Evolutionary conservation across 768 basidiomycete genomes (phyloP).

Genomic region (Podaxis sp.): DNA sequence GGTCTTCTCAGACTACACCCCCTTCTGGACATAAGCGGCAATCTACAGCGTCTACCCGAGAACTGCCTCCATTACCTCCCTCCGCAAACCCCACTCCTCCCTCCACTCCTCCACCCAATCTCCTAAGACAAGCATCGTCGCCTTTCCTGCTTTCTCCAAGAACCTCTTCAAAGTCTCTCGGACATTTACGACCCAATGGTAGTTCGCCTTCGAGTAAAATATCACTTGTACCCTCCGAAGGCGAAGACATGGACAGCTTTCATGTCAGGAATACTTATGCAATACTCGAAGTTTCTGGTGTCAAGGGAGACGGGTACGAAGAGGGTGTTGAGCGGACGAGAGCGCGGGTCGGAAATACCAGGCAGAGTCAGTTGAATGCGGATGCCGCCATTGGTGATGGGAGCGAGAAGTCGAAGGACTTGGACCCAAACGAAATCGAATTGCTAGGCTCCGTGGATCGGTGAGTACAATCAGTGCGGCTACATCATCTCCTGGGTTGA

Average conservation of each 20-base stretch:
- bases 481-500: conserved; percentile 12
- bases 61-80: conserved; percentile 37
- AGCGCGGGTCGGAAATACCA: conserved; percentile 39
- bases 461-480: conserved; percentile 44
- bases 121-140: conserved; percentile 26
- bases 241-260: conserved; percentile 80
- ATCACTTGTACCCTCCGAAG: conserved; percentile 71
- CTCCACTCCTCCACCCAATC: conserved; percentile 24
- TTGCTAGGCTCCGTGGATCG: conserved; percentile 82
- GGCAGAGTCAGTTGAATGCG: conserved; percentile 50
- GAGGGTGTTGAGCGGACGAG: conserved; percentile 94
- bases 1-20: conserved; percentile 32
- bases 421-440: conserved; percentile 72
- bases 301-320: conserved; percentile 91
- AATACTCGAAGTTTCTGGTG: conserved; percentile 84
- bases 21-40: conserved; percentile 19
- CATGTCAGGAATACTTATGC: conserved; percentile 89
- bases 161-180: conserved; percentile 23
- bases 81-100: conserved; percentile 29
- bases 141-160: conserved; percentile 27
- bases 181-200: conserved; percentile 18
- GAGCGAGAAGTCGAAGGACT: conserved; percentile 61
- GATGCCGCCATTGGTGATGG: conserved; percentile 55
- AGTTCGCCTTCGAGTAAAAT: conserved; percentile 30
- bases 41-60: conserved; percentile 25